Percentiles rank a stretch among this genome's conserved stretches.
These are phyloP conservation scores for Sporodiniella umbellata DNA, from an alignment of 371 early-diverging fungal genomes.

Conservation along the genomic window DNA sequence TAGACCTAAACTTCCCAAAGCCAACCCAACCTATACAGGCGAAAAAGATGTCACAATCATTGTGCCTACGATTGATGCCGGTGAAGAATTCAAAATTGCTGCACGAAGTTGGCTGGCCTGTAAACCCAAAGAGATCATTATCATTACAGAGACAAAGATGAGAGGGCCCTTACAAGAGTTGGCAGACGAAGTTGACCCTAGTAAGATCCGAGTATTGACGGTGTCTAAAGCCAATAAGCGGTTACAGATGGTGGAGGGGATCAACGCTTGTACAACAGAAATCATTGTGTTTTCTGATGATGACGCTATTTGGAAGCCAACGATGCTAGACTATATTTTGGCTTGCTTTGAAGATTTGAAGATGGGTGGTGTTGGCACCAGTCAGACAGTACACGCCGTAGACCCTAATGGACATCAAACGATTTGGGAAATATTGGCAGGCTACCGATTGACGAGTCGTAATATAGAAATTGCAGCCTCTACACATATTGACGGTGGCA, in stretches of 20 bases:
- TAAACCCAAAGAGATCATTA: constrained; percentile 63
- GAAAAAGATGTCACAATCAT: constrained; percentile 70
- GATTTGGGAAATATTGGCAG: constrained; percentile 72
- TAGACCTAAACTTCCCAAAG: constrained; percentile 47
- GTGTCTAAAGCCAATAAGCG: constrained; percentile 66
- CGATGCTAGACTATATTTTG: constrained; percentile 61
- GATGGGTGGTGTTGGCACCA: constrained; percentile 78
- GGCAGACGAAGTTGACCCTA: constrained; percentile 42
- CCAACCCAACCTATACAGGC: constrained; percentile 48
- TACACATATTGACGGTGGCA: constrained; percentile 76
- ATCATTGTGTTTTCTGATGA: constrained; percentile 77
- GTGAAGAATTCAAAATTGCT: constrained; percentile 70
- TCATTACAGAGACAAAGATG: constrained; percentile 60
- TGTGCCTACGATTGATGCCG: constrained; percentile 77
- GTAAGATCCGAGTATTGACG: constrained; percentile 44
- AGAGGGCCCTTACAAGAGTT: constrained; percentile 44
- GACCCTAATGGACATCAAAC: constrained; percentile 59
- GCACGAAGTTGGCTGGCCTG: constrained; percentile 64
- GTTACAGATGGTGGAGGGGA: constrained; percentile 71
- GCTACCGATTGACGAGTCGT: constrained; percentile 68
- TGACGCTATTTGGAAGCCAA: constrained; percentile 69
- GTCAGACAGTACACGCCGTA: constrained; percentile 56
- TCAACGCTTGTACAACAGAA: constrained; percentile 61
- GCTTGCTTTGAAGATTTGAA: constrained; percentile 74
- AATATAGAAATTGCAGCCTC: constrained; percentile 76